Evolutionary conservation across 495 filamentous ascomycete genomes (phyloP), one percentile per base, ranked within the genome.

Genomic region (Aspergillus leporis): DNA sequence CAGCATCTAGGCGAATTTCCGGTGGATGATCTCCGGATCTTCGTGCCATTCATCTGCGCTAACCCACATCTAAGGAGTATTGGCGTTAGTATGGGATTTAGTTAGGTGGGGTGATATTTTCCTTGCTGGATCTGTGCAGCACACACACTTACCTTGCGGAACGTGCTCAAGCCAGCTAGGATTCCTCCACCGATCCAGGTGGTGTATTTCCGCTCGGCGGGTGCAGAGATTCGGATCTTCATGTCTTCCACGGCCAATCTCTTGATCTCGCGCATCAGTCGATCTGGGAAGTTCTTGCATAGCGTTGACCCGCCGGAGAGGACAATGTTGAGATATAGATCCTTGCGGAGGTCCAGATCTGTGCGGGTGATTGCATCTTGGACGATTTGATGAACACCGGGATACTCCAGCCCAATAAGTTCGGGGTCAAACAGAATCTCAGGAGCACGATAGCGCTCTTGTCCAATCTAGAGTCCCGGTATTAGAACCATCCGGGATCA

Each of bases 111-210:
- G 16, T 7, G 25, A 6, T 23, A 13, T 16, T 12, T 21, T 10
- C 10, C 19, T 5, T 8, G 14, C 56, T 56, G 49, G 7, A 30
- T 45, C 48, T 23, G 53, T n/a, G n/a, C n/a, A n/a, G n/a, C n/a
- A 43, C 51, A 46, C 23, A 59, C 57, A 90, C 89, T 64, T 69
- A 96, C 93, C 90, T 98, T 98, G 79, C 92, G 87, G 76, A 99
- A 99, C 28, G 94, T 98, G 77, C 93, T 98, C 70, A 99, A 72
- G 0, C 95, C 95, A 34, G 95, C 94, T 56, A 99, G 78, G 78
- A 99, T 99, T 68, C 94, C 97, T 28, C 94, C 94, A 64, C 94
- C 94, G 68, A 97, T 98, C 94, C 94, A 99, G 25, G 91, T 97
- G 57, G 90, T 96, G 76, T 98, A 99, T 74, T 97, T 96, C 56